phyloP scores from a whole-genome alignment of 164 flowering plant species.

The Akebia trifoliata region DNA sequence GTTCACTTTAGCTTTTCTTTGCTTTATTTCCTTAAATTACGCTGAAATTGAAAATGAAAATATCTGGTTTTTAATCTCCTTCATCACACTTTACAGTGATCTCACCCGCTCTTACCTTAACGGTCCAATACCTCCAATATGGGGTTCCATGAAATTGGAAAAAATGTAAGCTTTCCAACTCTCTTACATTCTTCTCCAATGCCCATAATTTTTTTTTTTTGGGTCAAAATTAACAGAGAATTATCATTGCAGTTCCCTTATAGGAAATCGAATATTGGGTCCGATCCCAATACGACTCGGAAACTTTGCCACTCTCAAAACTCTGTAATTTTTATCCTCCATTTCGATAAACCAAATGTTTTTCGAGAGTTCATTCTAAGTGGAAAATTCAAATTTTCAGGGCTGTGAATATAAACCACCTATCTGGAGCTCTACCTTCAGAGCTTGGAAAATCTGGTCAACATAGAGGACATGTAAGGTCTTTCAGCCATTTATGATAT shows the following conservation, averaged over 20 bases:
- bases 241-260: constrained; percentile 45
- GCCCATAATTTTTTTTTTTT: not conserved
- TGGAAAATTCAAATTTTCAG: constrained; percentile 16
- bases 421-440: constrained; percentile 34
- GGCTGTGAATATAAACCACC: constrained; percentile 25
- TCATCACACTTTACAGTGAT: constrained; percentile 70
- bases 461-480: too few relatives aligned
- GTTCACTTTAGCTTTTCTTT: too few relatives aligned
- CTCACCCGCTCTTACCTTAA: constrained; percentile 56
- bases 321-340: constrained; percentile 21
- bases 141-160: constrained; percentile 49
- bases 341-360: not conserved
- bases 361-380: not conserved
- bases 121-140: constrained; percentile 64
- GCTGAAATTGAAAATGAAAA: too few relatives aligned
- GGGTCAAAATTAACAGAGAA: not conserved
- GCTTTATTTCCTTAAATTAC: not conserved
- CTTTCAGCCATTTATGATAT: too few relatives aligned
- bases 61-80: not conserved
- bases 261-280: constrained; percentile 64
- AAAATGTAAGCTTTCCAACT: too few relatives aligned
- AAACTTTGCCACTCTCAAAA: constrained; percentile 44
- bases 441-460: constrained; percentile 36
- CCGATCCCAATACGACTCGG: constrained; percentile 58
- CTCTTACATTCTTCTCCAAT: not conserved